A percentile compares a stretch with the other conserved stretches of the same genome.
phyloP scores from a whole-genome alignment of 1,284 basidiomycete species.

The Grifola frondosa region DNA sequence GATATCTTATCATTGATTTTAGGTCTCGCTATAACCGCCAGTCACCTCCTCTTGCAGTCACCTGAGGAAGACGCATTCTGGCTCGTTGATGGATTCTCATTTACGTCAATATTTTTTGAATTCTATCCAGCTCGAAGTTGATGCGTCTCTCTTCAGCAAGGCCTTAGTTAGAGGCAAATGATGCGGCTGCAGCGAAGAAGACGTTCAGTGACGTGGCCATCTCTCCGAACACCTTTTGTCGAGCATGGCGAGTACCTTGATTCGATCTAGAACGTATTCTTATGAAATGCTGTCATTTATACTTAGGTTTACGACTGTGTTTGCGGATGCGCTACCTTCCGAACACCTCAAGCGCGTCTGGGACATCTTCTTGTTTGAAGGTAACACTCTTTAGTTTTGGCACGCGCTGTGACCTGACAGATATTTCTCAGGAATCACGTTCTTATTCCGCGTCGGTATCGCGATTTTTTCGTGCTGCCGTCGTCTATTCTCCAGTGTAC shows the following conservation, averaged over 20 bases:
- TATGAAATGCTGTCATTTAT: neutral
- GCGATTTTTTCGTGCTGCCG: slow-evolving; percentile 71
- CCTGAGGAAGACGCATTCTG: slow-evolving; percentile 93
- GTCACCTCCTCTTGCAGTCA: slow-evolving; percentile 77
- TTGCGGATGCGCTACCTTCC: slow-evolving; percentile 75
- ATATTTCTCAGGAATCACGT: slow-evolving; percentile 61
- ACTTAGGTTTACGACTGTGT: slow-evolving; percentile 74
- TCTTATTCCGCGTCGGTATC: slow-evolving; percentile 79
- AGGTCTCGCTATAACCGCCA: slow-evolving; percentile 78
- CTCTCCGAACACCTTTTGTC: slow-evolving; percentile 53
- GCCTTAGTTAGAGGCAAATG: slow-evolving; percentile 71
- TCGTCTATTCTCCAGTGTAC: slow-evolving; percentile 54
- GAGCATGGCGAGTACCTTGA: slow-evolving; percentile 51
- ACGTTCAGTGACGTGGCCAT: slow-evolving; percentile 67
- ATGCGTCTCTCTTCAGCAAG: slow-evolving; percentile 75
- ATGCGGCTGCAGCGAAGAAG: slow-evolving; percentile 64
- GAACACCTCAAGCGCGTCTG: slow-evolving; percentile 79
- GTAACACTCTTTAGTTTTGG: slow-evolving; percentile 48
- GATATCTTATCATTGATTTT: slow-evolving; percentile 11
- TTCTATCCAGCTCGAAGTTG: slow-evolving; percentile 77
- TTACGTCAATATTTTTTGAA: slow-evolving; percentile 81
- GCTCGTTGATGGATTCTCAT: slow-evolving; percentile 79
- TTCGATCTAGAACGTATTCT: neutral
- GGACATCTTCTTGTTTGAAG: slow-evolving; percentile 88
- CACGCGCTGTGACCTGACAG: neutral